Base-by-base conservation (phyloP, 768 basidiomycete species). In the Lactifluus echinatus region DNA sequence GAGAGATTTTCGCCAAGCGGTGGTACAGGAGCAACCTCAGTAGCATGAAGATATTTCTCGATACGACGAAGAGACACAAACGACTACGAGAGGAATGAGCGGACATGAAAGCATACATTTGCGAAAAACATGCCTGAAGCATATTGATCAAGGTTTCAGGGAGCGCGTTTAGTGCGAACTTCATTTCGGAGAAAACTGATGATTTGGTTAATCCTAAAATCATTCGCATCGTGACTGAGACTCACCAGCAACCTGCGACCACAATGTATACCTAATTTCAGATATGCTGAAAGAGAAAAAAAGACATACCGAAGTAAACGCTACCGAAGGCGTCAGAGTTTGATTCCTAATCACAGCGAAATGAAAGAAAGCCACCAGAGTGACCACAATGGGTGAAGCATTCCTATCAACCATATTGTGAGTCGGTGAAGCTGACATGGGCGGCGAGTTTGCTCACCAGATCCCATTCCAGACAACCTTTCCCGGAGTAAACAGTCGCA, bases 81-180 rank as follows among this genome's bases (percentile, higher is more conserved):
- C 53, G 83, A 81, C 85, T 87, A 44, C 17, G 48, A 53, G 37
- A 46, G 5, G 15, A 36, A 47, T 60, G 48, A 29, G 53, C 14
- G 39, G 36, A 29, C 23, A 56, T 29, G 49, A 19, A 53, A 29
- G 21, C 12, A 26, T 31, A 29, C 31, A 6, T n/a, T 19, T 14
- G 17, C 17, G 7, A 31, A 48, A 17, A 19, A 58, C 66, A 42
- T 51, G 82, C 86, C 73, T 96, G 93, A 7, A 95, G 75, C 73
- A 90, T 78, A 65, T 91, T 89, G 69, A 96, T 91, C 66, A 94
- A 84, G 0, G 90, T 92, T 69, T 94, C 92, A 0, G 93, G 93
- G 5, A 96, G 78, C 0, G 87, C 87, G 64, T 86, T 92, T 53
- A 95, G 77, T 5, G 87, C 89, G 63, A 85, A 94, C 66, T 87